Base-by-base conservation (phyloP, 306 rosid species). In the Pyrus bretschneideri region DNA sequence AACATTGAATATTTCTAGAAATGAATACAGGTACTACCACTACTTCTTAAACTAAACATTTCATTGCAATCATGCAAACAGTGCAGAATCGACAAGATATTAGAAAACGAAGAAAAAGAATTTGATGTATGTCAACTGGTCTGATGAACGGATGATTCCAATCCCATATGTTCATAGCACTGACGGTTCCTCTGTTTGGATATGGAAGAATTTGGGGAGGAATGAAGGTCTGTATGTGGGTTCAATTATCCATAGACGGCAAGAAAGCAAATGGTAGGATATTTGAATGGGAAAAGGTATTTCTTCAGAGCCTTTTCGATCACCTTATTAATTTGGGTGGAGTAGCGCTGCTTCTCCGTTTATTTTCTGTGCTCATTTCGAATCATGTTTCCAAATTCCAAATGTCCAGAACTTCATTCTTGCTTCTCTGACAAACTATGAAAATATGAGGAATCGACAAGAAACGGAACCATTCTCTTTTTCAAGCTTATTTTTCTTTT, bases 21-120 rank as follows among this genome's bases (percentile, higher is more conserved):
- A 35, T 35, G 40, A 35, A 35, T 35, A 35, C 2, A 6, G 9
- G 9, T 35, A 35, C 40, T 35, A 35, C 0, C 2, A 35, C 2
- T 35, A 35, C 5, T 35, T 6, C 40, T 35, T 35, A 35, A 35
- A 0, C 2, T 35, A 0, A 6, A 35, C 40, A 6, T 0, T 25
- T 95, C 23, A 89, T 95, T 79, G 90, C 89, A 14, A 83, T 96
- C 1, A 92, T 83, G 55, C 89, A 83, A 49, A 76, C 82, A 44
- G 84, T 78, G 45, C 97, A 89, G 78, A 51, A 51, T 51, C 21
- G 2, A 17, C 57, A 67, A 83, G 97, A 83, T 88, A 66, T 69
- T 90, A 89, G 89, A 77, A 58, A 73, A 23, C 62, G 67, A 14
- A 14, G 33, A 60, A 23, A 21, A 74, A 45, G 5, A 74, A 18